Evolutionary conservation across 202 grass and related monocot species (phyloP), one percentile per base, ranked within the genome.

Genomic region (Panicum virgatum): DNA sequence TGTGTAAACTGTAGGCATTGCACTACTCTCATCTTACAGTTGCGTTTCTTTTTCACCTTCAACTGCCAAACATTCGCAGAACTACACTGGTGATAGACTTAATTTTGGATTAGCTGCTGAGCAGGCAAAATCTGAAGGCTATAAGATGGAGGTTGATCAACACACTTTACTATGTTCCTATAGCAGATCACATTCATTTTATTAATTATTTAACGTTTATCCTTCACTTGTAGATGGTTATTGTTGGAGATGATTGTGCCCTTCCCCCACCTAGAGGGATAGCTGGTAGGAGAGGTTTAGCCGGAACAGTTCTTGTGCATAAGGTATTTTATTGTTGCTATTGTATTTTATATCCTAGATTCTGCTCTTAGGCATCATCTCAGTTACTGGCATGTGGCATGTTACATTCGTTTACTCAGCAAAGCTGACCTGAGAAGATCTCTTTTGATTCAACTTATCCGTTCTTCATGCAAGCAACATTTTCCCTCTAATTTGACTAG

Each of bases 101-200:
- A 99, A 99, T 92, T 99, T 99, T 92, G 97, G 97, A 77, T 90
- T 99, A 83, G 97, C 97, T 74, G 93, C 93, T 84, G 97, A 99
- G 83, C 87, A 99, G 88, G 97, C 97, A 52, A 99, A 96, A 88
- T 96, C 97, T 82, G 93, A 96, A 89, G 97, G 97, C 75, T 99
- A 96, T 76, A 96, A 94, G 82, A 90, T 99, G 47, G 96, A 99
- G 97, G 97, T 99, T 82, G 67, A 70, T 76, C 53, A 80, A 46
- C 83, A 88, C 34, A 89, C 53, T 43, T 68, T 74, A 67, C 47
- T 47, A 50, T 50, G 57, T 84, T 77, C 34, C 0, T 74, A 45
- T 72, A 15, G 9, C 15, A 82, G 22, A 68, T 62, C 53, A 76
- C 9, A 27, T 62, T 59, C 9, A 62, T 85, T 63, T 43, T 81